Percentiles rank a stretch among this genome's conserved stretches.
Evolutionary conservation across 345 rosid species (phyloP).

Genomic region (Nasturtium officinale): DNA sequence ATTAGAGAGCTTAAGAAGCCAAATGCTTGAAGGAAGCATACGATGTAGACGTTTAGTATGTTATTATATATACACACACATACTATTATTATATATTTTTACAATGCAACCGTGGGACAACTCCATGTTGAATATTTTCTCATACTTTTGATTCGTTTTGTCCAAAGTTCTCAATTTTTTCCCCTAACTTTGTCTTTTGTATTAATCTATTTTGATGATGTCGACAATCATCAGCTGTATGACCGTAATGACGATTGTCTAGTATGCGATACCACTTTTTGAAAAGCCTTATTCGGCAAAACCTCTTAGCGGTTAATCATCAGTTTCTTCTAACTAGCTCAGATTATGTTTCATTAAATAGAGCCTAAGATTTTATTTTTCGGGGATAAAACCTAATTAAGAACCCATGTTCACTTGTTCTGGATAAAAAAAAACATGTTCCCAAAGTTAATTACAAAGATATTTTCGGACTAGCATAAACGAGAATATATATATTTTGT

Average conservation of each 20-base stretch:
- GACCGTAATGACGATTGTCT: neutral
- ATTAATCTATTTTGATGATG: conserved; percentile 9
- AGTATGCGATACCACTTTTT: neutral
- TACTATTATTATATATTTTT: conserved; percentile 10
- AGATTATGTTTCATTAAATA: too few species aligned
- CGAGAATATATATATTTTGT: too few species aligned
- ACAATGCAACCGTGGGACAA: conserved; percentile 42
- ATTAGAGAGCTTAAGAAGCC: conserved; percentile 31
- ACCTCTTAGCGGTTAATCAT: neutral
- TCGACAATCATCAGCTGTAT: neutral
- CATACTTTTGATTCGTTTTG: conserved; percentile 25
- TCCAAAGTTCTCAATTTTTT: conserved; percentile 18
- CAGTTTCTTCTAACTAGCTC: neutral
- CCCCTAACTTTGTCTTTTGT: neutral
- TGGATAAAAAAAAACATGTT: too few species aligned
- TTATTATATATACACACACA: conserved; percentile 8
- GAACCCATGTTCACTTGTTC: too few species aligned
- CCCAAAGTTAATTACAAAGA: too few species aligned
- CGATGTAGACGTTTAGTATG: conserved; percentile 26
- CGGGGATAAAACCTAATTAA: too few species aligned
- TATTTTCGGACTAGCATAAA: too few species aligned
- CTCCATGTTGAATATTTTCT: conserved; percentile 31
- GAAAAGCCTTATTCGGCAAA: neutral
- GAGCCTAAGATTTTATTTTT: too few species aligned
- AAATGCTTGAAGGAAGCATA: conserved; percentile 34